These are phyloP conservation scores for Syzygium jambos DNA, from an alignment of 345 rosid species.

Conservation along the genomic window DNA sequence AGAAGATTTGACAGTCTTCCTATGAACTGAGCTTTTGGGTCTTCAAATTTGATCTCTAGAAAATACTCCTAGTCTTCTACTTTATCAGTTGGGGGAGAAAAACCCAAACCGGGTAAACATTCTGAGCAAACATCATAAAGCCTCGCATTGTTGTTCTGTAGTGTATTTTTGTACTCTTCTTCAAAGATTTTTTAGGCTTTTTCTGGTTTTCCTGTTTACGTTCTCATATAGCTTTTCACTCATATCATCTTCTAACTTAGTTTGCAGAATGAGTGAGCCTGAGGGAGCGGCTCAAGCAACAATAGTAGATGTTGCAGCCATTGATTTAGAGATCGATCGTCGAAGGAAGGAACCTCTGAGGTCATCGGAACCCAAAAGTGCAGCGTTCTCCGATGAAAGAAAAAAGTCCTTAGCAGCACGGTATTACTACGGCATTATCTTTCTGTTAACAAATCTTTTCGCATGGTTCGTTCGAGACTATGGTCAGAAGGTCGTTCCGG, in stretches of 20 bases:
- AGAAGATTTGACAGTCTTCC: not conserved
- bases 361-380: slow-evolving; percentile 12
- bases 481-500: slow-evolving; percentile 43
- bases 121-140: not conserved
- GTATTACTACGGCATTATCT: slow-evolving; percentile 59
- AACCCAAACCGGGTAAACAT: not conserved
- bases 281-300: slow-evolving; percentile 4
- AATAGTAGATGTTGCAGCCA: slow-evolving; percentile 7
- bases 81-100: not conserved
- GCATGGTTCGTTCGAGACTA: slow-evolving; percentile 93
- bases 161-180: not conserved
- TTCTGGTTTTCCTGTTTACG: not conserved
- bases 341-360: slow-evolving; percentile 7
- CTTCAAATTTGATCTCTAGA: not conserved
- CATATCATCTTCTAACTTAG: not conserved
- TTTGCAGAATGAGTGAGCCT: slow-evolving; percentile 15
- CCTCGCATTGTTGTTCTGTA: not conserved
- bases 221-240: not conserved
- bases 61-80: not conserved
- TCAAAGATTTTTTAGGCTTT: not conserved
- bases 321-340: slow-evolving; percentile 24
- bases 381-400: slow-evolving; percentile 28
- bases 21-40: not conserved
- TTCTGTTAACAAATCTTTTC: slow-evolving; percentile 50
- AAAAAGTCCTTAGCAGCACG: slow-evolving; percentile 51